Base-by-base conservation (phyloP, 192 early-diverging fungal species). In the Rhizophagus clarus region DNA sequence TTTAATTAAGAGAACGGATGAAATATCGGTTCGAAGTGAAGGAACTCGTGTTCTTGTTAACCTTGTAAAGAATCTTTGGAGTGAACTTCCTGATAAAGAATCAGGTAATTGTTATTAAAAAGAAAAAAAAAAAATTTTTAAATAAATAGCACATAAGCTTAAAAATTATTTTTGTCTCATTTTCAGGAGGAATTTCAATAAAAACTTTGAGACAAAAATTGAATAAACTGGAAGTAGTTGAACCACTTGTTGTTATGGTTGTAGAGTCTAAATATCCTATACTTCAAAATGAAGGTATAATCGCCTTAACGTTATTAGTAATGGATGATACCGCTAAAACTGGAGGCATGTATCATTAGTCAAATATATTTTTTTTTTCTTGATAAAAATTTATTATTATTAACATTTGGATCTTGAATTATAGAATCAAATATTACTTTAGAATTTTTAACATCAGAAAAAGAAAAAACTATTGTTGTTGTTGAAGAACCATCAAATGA, bases 211-310 rank as follows among this genome's bases (percentile, higher is more conserved):
- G 87, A n/a, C 81, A 81, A 60, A 77, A 74, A 26, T 72, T 90
- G 34, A 82, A 84, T 51, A 79, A 76, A 71, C 3, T 60, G 0
- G 71, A 81, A 34, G 81, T 88, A 29, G 74, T 87, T 24, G 75
- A 79, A 14, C 80, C 82, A 12, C 86, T 90, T 63, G 74, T 76
- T 2, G 85, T 85, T 15, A 76, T 90, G 80, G 79, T 88, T n/a
- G 79, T 85, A 11, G 87, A 85, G 24, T 86, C 89, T 14, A 88
- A 88, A 69, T 90, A 85, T 78, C 74, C 84, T 22, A 82, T 90
- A 14, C 80, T 90, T 3, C 88, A 90, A 71, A 90, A 88, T 74
- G 89, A 90, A 47, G 89, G 88, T 15, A 76, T 89, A 61, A 85
- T 90, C 51, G 87, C 87, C 17, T 80, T 90, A 61, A 89, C 88